These are phyloP conservation scores for Lichenothelia convexa DNA, from an alignment of 495 filamentous ascomycete species.

Conservation along the genomic window DNA sequence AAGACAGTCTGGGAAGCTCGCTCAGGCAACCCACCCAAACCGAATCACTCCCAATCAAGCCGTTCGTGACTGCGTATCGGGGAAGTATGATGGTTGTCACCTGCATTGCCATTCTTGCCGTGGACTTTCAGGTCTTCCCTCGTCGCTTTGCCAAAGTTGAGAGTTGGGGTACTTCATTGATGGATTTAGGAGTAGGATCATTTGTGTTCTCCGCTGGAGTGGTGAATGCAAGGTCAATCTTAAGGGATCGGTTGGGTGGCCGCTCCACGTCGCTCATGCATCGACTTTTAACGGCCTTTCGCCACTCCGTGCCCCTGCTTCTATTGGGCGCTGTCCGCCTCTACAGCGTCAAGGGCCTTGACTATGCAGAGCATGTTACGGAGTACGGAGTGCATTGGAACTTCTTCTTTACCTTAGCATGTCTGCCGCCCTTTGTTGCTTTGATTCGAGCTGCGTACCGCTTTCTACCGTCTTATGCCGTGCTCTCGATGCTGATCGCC, in stretches of 20 bases:
- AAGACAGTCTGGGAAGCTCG: not conserved
- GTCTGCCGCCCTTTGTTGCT: constrained; percentile 82
- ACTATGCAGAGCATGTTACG: constrained; percentile 93
- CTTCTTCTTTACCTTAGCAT: constrained; percentile 92
- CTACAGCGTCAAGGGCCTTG: constrained; percentile 77
- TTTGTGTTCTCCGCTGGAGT: constrained; percentile 94
- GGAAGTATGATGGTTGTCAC: constrained; percentile 87
- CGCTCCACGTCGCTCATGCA: constrained; percentile 9
- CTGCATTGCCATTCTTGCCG: constrained; percentile 83
- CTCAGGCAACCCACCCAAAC: constrained; percentile 25
- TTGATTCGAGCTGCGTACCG: constrained; percentile 49
- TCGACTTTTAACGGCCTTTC: constrained; percentile 41
- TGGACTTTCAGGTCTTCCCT: constrained; percentile 87
- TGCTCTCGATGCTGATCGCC: constrained; percentile 46
- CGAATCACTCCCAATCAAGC: constrained; percentile 51
- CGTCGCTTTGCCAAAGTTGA: constrained; percentile 93
- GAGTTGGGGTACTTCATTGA: constrained; percentile 93
- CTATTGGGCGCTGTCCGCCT: constrained; percentile 65
- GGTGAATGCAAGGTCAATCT: constrained; percentile 72
- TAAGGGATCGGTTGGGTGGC: constrained; percentile 44
- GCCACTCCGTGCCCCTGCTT: constrained; percentile 69
- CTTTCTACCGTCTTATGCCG: constrained; percentile 51
- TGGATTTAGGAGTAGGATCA: constrained; percentile 94
- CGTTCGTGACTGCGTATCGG: constrained; percentile 81
- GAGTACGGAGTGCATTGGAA: constrained; percentile 99